Percentiles rank a stretch among this genome's conserved stretches.
Conservation (phyloP, 768 basidiomycete genomes). For the Termitomyces sp. region DNA sequence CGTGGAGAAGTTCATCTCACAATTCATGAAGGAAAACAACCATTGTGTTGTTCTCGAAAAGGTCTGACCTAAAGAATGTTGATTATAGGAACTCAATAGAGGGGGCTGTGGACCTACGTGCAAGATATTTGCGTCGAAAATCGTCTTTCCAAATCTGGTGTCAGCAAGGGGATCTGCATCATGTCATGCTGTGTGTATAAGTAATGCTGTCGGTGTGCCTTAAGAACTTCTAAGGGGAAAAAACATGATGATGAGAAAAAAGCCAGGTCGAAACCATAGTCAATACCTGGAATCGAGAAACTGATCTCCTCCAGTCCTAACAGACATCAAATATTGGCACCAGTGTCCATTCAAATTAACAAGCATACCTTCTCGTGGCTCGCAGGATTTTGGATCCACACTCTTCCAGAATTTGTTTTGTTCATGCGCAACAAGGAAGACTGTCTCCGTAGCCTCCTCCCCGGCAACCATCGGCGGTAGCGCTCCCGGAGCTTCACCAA, state of each 20-base stretch:
- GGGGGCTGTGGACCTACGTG: constrained; percentile 58
- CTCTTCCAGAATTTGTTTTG: constrained; percentile 93
- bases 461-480: constrained; percentile 71
- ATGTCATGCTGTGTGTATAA: constrained; percentile 74
- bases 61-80: constrained; percentile 52
- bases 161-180: constrained; percentile 78
- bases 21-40: constrained; percentile 94
- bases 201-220: constrained; percentile 83
- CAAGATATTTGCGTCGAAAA: constrained; percentile 86
- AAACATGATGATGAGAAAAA: background rate
- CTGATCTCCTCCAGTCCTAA: constrained; percentile 60
- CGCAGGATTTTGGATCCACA: constrained; percentile 77
- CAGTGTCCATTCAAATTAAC: background rate
- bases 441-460: constrained; percentile 82
- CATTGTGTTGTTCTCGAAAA: constrained; percentile 74
- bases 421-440: constrained; percentile 82
- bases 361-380: constrained; percentile 70
- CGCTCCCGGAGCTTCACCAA: constrained; percentile 83
- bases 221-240: constrained; percentile 65
- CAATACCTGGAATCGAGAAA: constrained; percentile 65
- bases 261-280: constrained; percentile 4
- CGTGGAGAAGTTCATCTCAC: constrained; percentile 43
- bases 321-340: constrained; percentile 4
- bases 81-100: background rate
- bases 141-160: constrained; percentile 57